Conservation (phyloP, 306 rosid genomes). For the Trifolium subterraneum region DNA sequence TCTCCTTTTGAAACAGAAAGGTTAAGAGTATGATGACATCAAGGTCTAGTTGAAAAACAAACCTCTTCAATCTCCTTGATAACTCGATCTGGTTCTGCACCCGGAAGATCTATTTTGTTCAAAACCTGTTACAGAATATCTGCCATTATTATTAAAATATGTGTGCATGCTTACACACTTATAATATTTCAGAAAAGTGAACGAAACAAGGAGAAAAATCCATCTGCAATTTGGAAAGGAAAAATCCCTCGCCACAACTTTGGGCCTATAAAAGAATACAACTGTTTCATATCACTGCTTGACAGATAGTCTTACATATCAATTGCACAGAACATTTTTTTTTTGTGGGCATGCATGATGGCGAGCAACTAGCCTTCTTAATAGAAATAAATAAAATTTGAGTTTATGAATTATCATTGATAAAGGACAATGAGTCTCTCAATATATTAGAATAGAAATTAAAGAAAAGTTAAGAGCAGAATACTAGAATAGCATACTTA, state of each 20-base stretch:
- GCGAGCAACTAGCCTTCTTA: conserved; percentile 4
- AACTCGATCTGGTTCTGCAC: conserved; percentile 90
- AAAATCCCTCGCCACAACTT: conserved; percentile 9
- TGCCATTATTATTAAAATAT: conserved; percentile 34
- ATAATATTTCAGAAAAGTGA: conserved; percentile 29
- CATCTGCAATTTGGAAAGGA: conserved; percentile 32
- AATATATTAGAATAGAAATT: conserved; percentile 8
- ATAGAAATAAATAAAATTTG: background rate
- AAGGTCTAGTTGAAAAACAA: conserved; percentile 40
- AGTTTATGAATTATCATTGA: conserved; percentile 17
- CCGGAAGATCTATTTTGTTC: conserved; percentile 97
- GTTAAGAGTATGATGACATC: conserved; percentile 27
- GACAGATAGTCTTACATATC: conserved; percentile 22
- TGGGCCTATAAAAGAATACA: conserved; percentile 13
- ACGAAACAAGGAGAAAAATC: conserved; percentile 16
- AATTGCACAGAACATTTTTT: background rate
- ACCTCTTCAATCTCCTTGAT: conserved; percentile 91
- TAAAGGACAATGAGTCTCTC: conserved; percentile 26
- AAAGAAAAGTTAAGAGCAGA: conserved; percentile 20
- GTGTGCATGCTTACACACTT: background rate
- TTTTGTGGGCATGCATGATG: conserved; percentile 13
- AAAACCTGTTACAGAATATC: conserved; percentile 65
- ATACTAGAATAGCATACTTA: conserved; percentile 49
- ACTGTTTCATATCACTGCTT: conserved; percentile 28
- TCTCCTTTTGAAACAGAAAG: conserved; percentile 35